A percentile compares a stretch with the other conserved stretches of the same genome.
phyloP scores from a whole-genome alignment of 495 filamentous ascomycete genomes.

The Margaritispora aquatica region DNA sequence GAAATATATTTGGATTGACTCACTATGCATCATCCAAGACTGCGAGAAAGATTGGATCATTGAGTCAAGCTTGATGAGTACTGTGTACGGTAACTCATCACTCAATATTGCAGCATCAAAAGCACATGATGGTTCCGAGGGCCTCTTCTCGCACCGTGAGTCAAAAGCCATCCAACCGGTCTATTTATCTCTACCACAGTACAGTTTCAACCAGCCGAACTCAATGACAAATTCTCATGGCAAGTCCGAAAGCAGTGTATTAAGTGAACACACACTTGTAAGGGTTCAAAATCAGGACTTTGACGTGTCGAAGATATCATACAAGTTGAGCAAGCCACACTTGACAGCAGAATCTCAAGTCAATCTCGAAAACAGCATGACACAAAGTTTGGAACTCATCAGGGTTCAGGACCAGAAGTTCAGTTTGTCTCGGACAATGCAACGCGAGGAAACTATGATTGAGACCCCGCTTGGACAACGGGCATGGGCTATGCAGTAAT shows the following conservation, averaged over 20 bases:
- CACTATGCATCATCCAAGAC: slow-evolving; percentile 4
- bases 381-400: too few relatives aligned
- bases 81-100: background rate
- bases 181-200: too few relatives aligned
- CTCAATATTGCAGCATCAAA: background rate
- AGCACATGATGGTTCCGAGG: background rate
- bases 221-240: too few relatives aligned
- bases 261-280: too few relatives aligned
- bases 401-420: background rate
- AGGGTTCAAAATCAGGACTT: too few relatives aligned
- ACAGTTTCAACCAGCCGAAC: too few relatives aligned
- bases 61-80: background rate
- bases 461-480: background rate
- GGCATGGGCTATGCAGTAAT: background rate
- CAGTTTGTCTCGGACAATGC: background rate
- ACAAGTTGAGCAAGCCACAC: too few relatives aligned
- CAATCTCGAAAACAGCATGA: too few relatives aligned
- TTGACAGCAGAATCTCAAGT: too few relatives aligned
- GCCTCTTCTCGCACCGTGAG: background rate
- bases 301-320: too few relatives aligned
- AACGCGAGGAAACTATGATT: background rate
- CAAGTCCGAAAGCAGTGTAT: too few relatives aligned
- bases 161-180: background rate
- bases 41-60: background rate
- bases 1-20: slow-evolving; percentile 3